Conservation (phyloP, 2,329 filamentous ascomycete species). For the Arthrobotrys entomopaga region DNA sequence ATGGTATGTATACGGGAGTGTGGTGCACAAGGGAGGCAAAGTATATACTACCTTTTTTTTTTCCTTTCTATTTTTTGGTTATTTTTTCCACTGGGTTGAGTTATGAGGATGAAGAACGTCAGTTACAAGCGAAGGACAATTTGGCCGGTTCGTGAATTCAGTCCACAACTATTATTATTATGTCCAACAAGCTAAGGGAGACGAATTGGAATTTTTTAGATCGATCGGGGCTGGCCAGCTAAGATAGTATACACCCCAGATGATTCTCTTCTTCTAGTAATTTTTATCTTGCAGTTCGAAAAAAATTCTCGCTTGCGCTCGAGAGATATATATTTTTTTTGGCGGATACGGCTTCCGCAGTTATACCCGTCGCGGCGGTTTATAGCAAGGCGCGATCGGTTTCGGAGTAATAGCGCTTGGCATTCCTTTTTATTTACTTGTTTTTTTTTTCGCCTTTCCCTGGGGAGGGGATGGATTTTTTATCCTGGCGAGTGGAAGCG, state of each 20-base stretch:
- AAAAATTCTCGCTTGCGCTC: conserved; percentile 1
- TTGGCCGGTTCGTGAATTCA: conserved; percentile 15
- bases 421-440: too few relatives aligned
- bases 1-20: not conserved
- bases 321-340: not conserved
- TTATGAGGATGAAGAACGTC: not conserved
- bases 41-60: too few relatives aligned
- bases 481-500: not conserved
- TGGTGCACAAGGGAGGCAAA: conserved; percentile 1
- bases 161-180: too few relatives aligned
- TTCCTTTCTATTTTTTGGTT: too few relatives aligned
- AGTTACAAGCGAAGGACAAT: conserved; percentile 14
- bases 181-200: too few relatives aligned
- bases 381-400: conserved; percentile 11
- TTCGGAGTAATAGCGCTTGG: conserved; percentile 24
- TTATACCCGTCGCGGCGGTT: conserved; percentile 7
- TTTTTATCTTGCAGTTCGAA: not conserved
- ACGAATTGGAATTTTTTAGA: too few relatives aligned
- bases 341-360: conserved; percentile 20
- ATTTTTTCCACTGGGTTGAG: not conserved
- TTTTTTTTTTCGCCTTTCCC: too few relatives aligned
- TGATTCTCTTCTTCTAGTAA: not conserved
- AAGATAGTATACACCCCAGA: too few relatives aligned
- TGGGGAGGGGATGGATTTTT: too few relatives aligned
- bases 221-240: too few relatives aligned